Evolutionary conservation across 768 basidiomycete species (phyloP).

Genomic region (Termitomyces sp.): DNA sequence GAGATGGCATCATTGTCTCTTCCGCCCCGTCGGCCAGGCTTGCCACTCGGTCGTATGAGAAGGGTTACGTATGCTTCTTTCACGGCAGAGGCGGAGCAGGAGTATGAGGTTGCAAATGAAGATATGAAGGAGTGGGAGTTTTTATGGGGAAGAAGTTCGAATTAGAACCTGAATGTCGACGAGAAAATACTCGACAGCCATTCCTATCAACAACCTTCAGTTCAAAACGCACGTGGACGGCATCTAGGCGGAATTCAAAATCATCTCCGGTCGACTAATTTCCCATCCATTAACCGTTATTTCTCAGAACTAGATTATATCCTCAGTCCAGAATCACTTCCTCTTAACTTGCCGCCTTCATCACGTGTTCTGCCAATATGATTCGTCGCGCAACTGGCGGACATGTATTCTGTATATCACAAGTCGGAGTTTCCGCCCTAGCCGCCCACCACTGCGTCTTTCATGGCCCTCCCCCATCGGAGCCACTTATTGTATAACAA

Average conservation of each 20-base stretch:
- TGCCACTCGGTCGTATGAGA: neutral
- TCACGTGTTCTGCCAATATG: neutral
- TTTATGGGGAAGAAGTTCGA: slow-evolving; percentile 3
- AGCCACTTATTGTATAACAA: neutral
- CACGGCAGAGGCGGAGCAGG: neutral
- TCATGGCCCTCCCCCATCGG: neutral
- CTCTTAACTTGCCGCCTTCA: slow-evolving; percentile 1
- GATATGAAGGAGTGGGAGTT: slow-evolving; percentile 3
- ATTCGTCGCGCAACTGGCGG: neutral
- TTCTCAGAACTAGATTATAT: neutral
- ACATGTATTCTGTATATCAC: too few relatives aligned
- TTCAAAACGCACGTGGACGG: slow-evolving; percentile 1
- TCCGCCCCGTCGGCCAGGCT: slow-evolving; percentile 26
- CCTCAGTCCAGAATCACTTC: neutral
- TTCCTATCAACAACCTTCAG: slow-evolving; percentile 40
- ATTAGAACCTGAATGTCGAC: slow-evolving; percentile 3
- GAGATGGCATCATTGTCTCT: slow-evolving; percentile 32
- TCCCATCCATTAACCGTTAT: neutral
- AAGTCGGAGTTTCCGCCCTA: too few relatives aligned
- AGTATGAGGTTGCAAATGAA: neutral
- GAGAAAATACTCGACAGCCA: neutral
- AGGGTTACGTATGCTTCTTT: slow-evolving; percentile 3
- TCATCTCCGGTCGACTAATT: neutral
- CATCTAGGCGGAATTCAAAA: neutral
- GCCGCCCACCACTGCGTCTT: neutral